Evolutionary conservation across 192 early-diverging fungal genomes (phyloP).

Genomic region (Pilaira anomala): DNA sequence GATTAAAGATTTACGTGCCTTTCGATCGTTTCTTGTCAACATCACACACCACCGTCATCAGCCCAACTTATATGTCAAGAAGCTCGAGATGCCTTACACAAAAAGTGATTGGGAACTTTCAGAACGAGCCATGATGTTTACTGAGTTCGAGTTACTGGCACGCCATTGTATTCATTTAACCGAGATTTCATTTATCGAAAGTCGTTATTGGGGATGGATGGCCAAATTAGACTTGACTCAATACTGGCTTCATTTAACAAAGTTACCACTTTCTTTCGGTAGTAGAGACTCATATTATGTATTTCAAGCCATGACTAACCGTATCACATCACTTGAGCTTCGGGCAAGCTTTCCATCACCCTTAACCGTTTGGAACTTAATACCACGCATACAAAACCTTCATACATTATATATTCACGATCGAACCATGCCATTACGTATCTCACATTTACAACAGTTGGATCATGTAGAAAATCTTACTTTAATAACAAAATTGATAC

Average conservation of each 20-base stretch:
- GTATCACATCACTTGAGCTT: not conserved
- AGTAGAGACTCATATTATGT: not conserved
- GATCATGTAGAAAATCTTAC: not conserved
- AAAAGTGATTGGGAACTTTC: not conserved
- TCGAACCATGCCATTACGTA: not conserved
- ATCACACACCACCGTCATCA: not conserved
- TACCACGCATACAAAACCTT: not conserved
- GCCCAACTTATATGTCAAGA: not conserved
- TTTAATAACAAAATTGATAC: not conserved
- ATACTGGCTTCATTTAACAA: not conserved
- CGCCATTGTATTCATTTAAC: constrained; percentile 1
- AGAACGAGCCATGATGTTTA: constrained; percentile 3
- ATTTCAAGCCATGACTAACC: not conserved
- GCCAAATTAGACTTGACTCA: not conserved
- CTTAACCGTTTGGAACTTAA: not conserved
- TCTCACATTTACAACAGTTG: not conserved
- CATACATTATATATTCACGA: not conserved
- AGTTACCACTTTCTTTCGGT: not conserved
- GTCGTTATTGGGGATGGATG: not conserved
- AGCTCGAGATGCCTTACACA: not conserved
- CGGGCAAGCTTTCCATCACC: not conserved
- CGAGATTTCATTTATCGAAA: not conserved
- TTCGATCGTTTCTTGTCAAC: constrained; percentile 5
- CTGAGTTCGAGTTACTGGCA: constrained; percentile 4
- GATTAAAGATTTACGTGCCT: not conserved